Percentiles rank a stretch among this genome's conserved stretches.
phyloP scores from a whole-genome alignment of 2,329 filamentous ascomycete species.

The Nemania diffusa region DNA sequence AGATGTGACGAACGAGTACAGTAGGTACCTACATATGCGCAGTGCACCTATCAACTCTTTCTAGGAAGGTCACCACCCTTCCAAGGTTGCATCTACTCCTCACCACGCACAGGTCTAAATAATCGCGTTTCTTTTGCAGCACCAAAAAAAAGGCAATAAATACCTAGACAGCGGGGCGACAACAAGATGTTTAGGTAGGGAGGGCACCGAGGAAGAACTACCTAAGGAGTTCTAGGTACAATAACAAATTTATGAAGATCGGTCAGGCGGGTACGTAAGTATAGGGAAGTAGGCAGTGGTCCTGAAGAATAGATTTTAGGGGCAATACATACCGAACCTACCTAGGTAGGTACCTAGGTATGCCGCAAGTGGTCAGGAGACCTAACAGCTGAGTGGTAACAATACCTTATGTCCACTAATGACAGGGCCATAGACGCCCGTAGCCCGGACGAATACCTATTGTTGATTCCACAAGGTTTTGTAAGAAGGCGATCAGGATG shows the following conservation, averaged over 20 bases:
- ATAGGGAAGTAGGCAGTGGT: not conserved
- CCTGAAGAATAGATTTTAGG: not conserved
- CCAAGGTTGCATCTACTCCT: not conserved
- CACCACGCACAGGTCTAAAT: not conserved
- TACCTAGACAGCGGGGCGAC: not conserved
- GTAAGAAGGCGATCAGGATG: too few species aligned
- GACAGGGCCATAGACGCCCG: not conserved
- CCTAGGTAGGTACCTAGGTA: not conserved
- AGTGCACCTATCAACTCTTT: conserved; percentile 13
- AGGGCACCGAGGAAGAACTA: not conserved
- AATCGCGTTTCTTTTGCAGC: not conserved
- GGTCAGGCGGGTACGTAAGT: not conserved
- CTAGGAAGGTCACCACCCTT: conserved; percentile 4
- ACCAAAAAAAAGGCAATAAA: not conserved
- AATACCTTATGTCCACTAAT: not conserved
- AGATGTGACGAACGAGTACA: conserved; percentile 14
- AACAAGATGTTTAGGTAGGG: not conserved
- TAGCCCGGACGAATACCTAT: not conserved
- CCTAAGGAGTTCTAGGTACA: not conserved
- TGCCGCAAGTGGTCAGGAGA: not conserved
- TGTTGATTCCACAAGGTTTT: not conserved
- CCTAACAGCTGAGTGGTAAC: not conserved
- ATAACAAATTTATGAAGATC: not conserved
- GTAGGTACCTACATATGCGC: too few species aligned
- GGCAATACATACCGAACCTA: not conserved